These are phyloP conservation scores for Naganishia vaughanmartiniae DNA, from an alignment of 768 basidiomycete species.

Conservation along the genomic window DNA sequence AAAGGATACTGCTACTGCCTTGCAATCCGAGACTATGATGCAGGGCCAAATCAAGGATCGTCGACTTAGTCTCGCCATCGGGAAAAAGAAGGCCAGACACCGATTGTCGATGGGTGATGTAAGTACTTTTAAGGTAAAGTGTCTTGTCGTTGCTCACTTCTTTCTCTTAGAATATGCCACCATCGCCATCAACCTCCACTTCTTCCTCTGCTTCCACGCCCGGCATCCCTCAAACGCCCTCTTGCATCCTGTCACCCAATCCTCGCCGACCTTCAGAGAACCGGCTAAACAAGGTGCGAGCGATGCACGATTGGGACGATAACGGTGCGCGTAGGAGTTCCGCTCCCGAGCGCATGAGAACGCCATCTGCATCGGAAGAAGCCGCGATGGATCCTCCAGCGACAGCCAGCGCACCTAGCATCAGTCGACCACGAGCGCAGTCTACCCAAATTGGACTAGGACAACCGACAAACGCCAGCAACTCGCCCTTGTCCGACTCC, in stretches of 20 bases:
- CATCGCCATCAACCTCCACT: constrained; percentile 86
- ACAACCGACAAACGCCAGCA: neutral
- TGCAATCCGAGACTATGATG: constrained; percentile 55
- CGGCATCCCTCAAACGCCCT: constrained; percentile 27
- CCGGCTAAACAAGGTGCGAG: constrained; percentile 67
- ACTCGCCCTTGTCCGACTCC: constrained; percentile 10
- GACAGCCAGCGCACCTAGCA: neutral
- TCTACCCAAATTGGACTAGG: constrained; percentile 67
- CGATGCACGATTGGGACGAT: constrained; percentile 72
- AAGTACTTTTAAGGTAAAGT: constrained; percentile 11
- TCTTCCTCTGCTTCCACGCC: constrained; percentile 88
- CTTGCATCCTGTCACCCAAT: constrained; percentile 35
- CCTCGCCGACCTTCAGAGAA: constrained; percentile 81
- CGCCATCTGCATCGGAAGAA: constrained; percentile 75
- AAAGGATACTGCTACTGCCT: constrained; percentile 83
- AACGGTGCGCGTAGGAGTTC: constrained; percentile 65
- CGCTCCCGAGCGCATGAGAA: constrained; percentile 81
- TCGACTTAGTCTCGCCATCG: constrained; percentile 74
- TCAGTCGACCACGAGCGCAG: constrained; percentile 65
- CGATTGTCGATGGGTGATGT: constrained; percentile 51
- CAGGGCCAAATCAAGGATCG: constrained; percentile 51
- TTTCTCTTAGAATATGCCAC: constrained; percentile 55
- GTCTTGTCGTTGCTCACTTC: neutral
- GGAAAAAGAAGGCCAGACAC: constrained; percentile 66
- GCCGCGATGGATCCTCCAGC: constrained; percentile 54